phyloP scores from a whole-genome alignment of 805 yeast genomes.

The Metschnikowia hibisci region DNA sequence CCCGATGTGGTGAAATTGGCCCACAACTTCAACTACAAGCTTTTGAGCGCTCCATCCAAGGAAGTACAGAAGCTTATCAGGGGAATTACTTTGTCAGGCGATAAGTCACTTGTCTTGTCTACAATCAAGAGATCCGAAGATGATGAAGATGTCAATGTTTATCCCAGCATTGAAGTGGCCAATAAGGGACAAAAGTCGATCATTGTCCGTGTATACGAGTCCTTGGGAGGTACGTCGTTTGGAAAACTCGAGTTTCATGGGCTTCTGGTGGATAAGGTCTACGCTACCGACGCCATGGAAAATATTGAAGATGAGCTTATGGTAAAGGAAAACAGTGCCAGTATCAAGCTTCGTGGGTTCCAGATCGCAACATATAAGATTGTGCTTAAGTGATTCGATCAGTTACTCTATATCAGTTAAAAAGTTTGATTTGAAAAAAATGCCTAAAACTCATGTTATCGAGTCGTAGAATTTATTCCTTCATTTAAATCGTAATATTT shows the following conservation, averaged over 20 bases:
- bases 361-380: slow-evolving; percentile 69
- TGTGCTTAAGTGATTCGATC: slow-evolving; percentile 27
- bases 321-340: slow-evolving; percentile 31
- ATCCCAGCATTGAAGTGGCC: slow-evolving; percentile 44
- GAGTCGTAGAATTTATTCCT: too few relatives aligned
- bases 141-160: slow-evolving; percentile 54
- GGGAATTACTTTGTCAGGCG: slow-evolving; percentile 40
- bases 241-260: slow-evolving; percentile 47
- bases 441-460: too few relatives aligned
- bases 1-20: slow-evolving; percentile 68
- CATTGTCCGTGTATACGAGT: slow-evolving; percentile 76
- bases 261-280: slow-evolving; percentile 44
- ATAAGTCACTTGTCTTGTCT: slow-evolving; percentile 60
- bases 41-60: slow-evolving; percentile 18
- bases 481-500: too few relatives aligned
- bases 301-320: slow-evolving; percentile 42
- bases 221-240: slow-evolving; percentile 73
- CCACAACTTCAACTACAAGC: slow-evolving; percentile 69
- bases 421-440: not conserved
- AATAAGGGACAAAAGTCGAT: slow-evolving; percentile 41
- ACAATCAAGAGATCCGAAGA: slow-evolving; percentile 86
- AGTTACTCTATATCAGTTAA: not conserved
- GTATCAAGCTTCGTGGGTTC: slow-evolving; percentile 61
- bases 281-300: slow-evolving; percentile 58
- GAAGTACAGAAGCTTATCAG: slow-evolving; percentile 10